phyloP scores from a whole-genome alignment of 352 stramenopile genomes.

The Phytophthora brassicae region DNA sequence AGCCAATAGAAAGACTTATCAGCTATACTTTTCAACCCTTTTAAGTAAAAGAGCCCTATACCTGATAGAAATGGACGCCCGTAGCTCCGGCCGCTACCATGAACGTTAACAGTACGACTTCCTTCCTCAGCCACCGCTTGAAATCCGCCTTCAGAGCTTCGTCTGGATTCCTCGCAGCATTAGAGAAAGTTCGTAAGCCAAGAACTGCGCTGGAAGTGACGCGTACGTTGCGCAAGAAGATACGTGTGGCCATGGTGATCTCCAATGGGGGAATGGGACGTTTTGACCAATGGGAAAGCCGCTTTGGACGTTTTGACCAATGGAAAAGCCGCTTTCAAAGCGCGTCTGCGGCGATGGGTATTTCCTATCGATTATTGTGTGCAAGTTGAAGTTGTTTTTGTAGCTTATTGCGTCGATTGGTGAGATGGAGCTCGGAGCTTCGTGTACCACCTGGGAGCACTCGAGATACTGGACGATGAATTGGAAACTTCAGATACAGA shows the following conservation, averaged over 20 bases:
- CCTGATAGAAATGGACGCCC: constrained; percentile 72
- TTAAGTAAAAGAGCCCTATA: constrained; percentile 8
- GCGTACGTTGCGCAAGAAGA: constrained; percentile 14
- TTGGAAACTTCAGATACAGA: constrained; percentile 6
- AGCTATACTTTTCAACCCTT: neutral
- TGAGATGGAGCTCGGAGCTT: constrained; percentile 41
- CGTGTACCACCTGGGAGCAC: constrained; percentile 63
- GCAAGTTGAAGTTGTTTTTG: constrained; percentile 6
- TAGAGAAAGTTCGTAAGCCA: constrained; percentile 19
- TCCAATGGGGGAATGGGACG: neutral
- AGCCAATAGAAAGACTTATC: neutral
- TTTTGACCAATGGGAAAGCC: constrained; percentile 32
- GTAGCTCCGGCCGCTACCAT: constrained; percentile 49
- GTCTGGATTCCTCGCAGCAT: constrained; percentile 26
- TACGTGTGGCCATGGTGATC: constrained; percentile 21
- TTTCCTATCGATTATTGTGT: neutral
- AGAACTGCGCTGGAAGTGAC: neutral
- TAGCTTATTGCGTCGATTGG: constrained; percentile 5
- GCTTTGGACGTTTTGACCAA: constrained; percentile 23
- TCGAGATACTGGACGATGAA: constrained; percentile 25
- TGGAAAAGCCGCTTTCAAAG: neutral
- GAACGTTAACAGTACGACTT: constrained; percentile 45
- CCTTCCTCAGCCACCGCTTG: constrained; percentile 53
- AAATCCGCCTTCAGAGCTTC: constrained; percentile 70
- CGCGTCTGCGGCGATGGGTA: neutral